Evolutionary conservation across 2,329 filamentous ascomycete genomes (phyloP).

Genomic region (Tolypocladium inflatum): DNA sequence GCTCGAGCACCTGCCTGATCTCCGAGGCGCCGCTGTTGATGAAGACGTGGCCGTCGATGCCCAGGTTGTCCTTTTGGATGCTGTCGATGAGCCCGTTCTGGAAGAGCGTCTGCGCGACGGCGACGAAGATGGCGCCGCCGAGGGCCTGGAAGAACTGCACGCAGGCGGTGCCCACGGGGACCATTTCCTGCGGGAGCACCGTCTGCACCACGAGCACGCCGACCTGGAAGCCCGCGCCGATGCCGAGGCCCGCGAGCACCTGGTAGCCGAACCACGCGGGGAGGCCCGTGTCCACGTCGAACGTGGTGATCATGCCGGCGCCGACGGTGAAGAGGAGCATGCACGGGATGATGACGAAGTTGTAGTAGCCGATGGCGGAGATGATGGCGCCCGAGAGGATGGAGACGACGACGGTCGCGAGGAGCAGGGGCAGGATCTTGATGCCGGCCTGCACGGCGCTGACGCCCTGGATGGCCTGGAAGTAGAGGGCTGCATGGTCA

Average conservation of each 20-base stretch:
- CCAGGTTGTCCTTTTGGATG: slow-evolving; percentile 33
- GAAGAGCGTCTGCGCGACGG: slow-evolving; percentile 58
- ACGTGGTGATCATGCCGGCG: slow-evolving; percentile 44
- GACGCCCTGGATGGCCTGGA: slow-evolving; percentile 43
- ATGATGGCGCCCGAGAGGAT: slow-evolving; percentile 33
- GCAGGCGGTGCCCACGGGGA: slow-evolving; percentile 40
- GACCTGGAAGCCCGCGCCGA: slow-evolving; percentile 39
- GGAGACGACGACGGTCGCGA: slow-evolving; percentile 39
- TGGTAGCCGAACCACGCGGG: slow-evolving; percentile 50
- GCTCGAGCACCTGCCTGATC: slow-evolving; percentile 32
- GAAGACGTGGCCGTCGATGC: slow-evolving; percentile 37
- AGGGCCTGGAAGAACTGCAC: slow-evolving; percentile 55
- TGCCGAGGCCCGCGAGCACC: slow-evolving; percentile 43
- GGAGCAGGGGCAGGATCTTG: slow-evolving; percentile 42
- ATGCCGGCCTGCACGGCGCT: slow-evolving; percentile 44
- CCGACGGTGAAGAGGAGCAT: slow-evolving; percentile 34
- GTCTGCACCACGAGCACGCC: slow-evolving; percentile 42
- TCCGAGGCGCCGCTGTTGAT: slow-evolving; percentile 44
- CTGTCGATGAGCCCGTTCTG: slow-evolving; percentile 50
- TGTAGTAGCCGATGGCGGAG: slow-evolving; percentile 32
- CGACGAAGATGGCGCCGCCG: slow-evolving; percentile 56
- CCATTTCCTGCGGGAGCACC: slow-evolving; percentile 34
- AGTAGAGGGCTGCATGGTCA: slow-evolving; percentile 32
- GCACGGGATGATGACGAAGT: slow-evolving; percentile 28
- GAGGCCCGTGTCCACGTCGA: slow-evolving; percentile 34